Conservation (phyloP, 2,329 filamentous ascomycete genomes). For the Calonectria henricotiae region DNA sequence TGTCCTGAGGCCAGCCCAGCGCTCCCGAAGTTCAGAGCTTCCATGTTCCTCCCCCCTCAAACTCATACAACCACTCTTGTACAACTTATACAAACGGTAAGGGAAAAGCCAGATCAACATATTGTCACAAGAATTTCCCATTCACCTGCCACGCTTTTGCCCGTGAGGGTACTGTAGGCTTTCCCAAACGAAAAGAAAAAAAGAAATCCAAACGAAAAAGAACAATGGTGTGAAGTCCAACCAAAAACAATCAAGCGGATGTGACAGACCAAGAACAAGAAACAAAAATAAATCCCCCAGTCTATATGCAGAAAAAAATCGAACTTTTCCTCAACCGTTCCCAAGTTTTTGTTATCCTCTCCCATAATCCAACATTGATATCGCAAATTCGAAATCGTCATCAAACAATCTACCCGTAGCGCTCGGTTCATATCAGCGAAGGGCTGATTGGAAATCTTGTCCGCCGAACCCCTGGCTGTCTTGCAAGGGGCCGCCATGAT, state of each 20-base stretch:
- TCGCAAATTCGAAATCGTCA: slow-evolving; percentile 39
- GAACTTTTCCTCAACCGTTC: slow-evolving; percentile 51
- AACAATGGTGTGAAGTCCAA: slow-evolving; percentile 28
- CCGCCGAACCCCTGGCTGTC: slow-evolving; percentile 36
- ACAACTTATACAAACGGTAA: slow-evolving; percentile 52
- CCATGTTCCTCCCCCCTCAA: slow-evolving; percentile 42
- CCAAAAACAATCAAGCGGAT: slow-evolving; percentile 42
- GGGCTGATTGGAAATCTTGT: slow-evolving; percentile 29
- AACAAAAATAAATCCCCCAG: slow-evolving; percentile 43
- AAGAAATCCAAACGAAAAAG: slow-evolving; percentile 35
- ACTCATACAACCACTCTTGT: slow-evolving; percentile 48
- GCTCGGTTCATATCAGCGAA: slow-evolving; percentile 35
- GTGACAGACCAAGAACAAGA: slow-evolving; percentile 36
- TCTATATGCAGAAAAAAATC: slow-evolving; percentile 54
- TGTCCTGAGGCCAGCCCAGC: slow-evolving; percentile 56
- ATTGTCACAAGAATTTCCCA: slow-evolving; percentile 41
- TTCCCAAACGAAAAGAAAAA: slow-evolving; percentile 38
- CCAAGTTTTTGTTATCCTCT: slow-evolving; percentile 51
- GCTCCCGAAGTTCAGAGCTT: slow-evolving; percentile 47
- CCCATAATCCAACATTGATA: slow-evolving; percentile 44
- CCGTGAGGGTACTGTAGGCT: slow-evolving; percentile 45
- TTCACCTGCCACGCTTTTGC: slow-evolving; percentile 32
- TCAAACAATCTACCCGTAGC: slow-evolving; percentile 39
- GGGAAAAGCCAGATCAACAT: slow-evolving; percentile 35
- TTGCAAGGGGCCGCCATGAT: slow-evolving; percentile 40